Conservation (phyloP, 257 asterid genomes). For the Eucommia ulmoides region DNA sequence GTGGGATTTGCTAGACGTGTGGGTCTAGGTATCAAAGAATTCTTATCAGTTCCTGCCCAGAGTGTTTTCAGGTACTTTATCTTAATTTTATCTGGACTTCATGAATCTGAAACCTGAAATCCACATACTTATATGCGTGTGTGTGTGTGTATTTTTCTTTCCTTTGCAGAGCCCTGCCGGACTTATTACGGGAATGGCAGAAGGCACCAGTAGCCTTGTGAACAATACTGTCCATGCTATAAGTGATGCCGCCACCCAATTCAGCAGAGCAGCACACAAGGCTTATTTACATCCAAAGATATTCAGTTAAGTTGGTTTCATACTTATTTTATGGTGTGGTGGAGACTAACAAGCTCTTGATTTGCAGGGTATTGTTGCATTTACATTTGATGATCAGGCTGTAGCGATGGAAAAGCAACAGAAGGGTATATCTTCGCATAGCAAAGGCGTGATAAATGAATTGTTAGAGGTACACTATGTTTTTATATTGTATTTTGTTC, state of each 20-base stretch:
- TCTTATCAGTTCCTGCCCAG: constrained; percentile 82
- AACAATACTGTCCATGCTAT: constrained; percentile 89
- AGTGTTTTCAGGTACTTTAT: constrained; percentile 70
- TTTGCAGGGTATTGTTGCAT: constrained; percentile 91
- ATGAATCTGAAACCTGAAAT: too few relatives aligned
- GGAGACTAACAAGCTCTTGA: too few relatives aligned
- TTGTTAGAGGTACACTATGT: constrained; percentile 61
- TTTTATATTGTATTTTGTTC: too few relatives aligned
- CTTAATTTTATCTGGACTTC: too few relatives aligned
- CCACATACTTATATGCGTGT: too few relatives aligned
- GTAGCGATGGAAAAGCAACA: constrained; percentile 54
- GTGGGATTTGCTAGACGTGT: constrained; percentile 91
- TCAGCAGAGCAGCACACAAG: constrained; percentile 96
- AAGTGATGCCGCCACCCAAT: constrained; percentile 96
- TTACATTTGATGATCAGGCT: constrained; percentile 73
- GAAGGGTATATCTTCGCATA: constrained; percentile 62
- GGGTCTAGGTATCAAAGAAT: constrained; percentile 88
- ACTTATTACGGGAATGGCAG: constrained; percentile 87
- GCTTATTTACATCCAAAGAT: constrained; percentile 25
- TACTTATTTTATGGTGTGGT: too few relatives aligned
- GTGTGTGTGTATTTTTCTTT: too few relatives aligned
- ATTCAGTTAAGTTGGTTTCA: too few relatives aligned
- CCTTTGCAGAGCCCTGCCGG: constrained; percentile 87
- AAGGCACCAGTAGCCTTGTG: constrained; percentile 90
- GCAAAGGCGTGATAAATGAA: constrained; percentile 90